Evolutionary conservation across 2,329 filamentous ascomycete species (phyloP).

Genomic region (Cercospora zeae-maydis): DNA sequence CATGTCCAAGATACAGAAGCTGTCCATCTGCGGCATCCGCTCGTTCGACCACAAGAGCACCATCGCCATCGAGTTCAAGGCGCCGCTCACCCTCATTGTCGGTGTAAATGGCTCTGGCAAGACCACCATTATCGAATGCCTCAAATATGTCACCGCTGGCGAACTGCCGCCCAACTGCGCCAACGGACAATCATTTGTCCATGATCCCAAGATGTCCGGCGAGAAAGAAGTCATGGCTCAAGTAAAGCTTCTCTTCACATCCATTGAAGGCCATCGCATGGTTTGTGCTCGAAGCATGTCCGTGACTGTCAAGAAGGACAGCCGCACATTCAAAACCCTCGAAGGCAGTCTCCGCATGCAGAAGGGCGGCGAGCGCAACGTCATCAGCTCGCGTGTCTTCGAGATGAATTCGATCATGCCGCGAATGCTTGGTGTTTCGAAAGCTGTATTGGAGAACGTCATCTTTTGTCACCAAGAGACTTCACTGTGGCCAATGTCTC

Average conservation of each 20-base stretch:
- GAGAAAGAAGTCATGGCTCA: constrained; percentile 88
- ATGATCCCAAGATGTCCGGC: constrained; percentile 88
- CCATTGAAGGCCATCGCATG: constrained; percentile 72
- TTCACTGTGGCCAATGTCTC: constrained; percentile 92
- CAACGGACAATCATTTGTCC: constrained; percentile 86
- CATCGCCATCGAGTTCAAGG: constrained; percentile 82
- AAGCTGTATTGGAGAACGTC: constrained; percentile 85
- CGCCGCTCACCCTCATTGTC: constrained; percentile 91
- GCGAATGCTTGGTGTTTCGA: constrained; percentile 80
- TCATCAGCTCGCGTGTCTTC: constrained; percentile 73
- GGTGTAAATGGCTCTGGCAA: constrained; percentile 97
- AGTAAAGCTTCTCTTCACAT: constrained; percentile 83
- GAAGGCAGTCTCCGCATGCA: constrained; percentile 74
- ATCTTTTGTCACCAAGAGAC: constrained; percentile 99
- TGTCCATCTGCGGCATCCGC: constrained; percentile 79
- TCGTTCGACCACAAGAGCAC: constrained; percentile 75
- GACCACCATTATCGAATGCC: constrained; percentile 97
- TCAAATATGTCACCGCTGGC: constrained; percentile 96
- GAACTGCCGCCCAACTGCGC: constrained; percentile 86
- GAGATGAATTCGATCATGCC: constrained; percentile 76
- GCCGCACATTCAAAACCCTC: constrained; percentile 73
- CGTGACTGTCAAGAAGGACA: constrained; percentile 78
- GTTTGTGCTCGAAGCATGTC: constrained; percentile 81
- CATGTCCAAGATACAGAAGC: constrained; percentile 74
- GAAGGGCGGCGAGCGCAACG: constrained; percentile 73